Percentiles rank a stretch among this genome's conserved stretches.
Conservation (phyloP, 2,329 filamentous ascomycete species). For the Alternaria rosae region DNA sequence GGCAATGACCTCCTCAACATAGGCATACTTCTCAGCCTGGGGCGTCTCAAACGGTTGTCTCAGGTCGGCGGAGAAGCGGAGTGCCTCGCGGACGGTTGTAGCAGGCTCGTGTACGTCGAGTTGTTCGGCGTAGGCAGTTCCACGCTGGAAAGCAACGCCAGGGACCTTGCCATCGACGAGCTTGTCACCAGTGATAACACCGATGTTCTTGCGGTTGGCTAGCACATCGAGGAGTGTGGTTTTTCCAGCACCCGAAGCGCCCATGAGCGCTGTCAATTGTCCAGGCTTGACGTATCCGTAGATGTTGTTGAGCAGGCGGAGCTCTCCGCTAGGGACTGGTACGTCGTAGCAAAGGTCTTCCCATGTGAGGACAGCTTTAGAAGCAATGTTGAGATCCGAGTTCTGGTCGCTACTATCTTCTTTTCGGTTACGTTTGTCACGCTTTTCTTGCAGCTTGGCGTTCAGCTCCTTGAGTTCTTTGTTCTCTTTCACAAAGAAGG, state of each 20-base stretch:
- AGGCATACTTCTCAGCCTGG: constrained; percentile 67
- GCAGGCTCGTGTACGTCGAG: constrained; percentile 70
- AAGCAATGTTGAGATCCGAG: constrained; percentile 60
- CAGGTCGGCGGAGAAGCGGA: constrained; percentile 71
- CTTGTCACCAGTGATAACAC: constrained; percentile 68
- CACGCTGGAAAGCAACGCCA: constrained; percentile 68
- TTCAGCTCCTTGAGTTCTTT: constrained; percentile 73
- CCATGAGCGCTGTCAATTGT: constrained; percentile 58
- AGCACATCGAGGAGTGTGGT: constrained; percentile 84
- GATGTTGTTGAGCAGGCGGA: constrained; percentile 64
- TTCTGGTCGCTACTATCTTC: constrained; percentile 51
- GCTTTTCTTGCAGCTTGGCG: constrained; percentile 66
- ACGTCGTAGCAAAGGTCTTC: constrained; percentile 69
- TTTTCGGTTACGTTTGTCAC: constrained; percentile 60
- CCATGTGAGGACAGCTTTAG: constrained; percentile 66
- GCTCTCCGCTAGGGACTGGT: constrained; percentile 67
- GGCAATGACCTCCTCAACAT: constrained; percentile 71
- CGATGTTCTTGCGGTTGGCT: constrained; percentile 69
- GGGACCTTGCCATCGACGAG: constrained; percentile 67
- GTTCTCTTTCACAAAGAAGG: constrained; percentile 76
- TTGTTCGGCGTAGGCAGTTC: constrained; percentile 71
- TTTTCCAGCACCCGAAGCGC: constrained; percentile 74
- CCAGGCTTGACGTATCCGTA: constrained; percentile 65
- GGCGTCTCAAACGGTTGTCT: constrained; percentile 67
- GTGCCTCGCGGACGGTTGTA: constrained; percentile 69